Evolutionary conservation across 2,329 filamentous ascomycete species (phyloP), one percentile per base, ranked within the genome.

Genomic region (Pseudogymnoascus sp.): DNA sequence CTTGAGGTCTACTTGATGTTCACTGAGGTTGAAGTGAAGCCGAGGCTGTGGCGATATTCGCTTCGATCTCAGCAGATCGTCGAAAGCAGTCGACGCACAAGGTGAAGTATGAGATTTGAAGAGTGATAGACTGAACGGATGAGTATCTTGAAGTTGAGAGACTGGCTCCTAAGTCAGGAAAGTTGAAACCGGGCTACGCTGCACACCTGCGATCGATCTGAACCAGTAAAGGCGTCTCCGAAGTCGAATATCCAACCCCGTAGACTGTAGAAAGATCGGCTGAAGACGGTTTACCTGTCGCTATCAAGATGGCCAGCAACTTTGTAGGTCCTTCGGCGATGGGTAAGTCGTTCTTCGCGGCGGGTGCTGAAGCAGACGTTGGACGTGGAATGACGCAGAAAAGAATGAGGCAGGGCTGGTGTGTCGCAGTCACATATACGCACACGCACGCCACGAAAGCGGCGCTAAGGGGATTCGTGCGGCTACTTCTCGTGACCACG

Each of bases 191-290:
- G 59, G 46, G 63, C 63, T 60, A 38, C 61, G 18, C 42, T 44
- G 53, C 61, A 42, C 50, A 64, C 64, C 65, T 65, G 62, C 66
- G 69, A 74, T 75, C 70, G 74, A 75, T 77, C 75, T 73, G 72
- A 79, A 85, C 84, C 84, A 87, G 79, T 84, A 70, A 87, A 87
- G 84, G 84, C 78, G 80, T 87, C 84, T 79, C 79, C 71, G 74
- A 77, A 70, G 67, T 56, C 25, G 44, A 53, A 64, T 64, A 69
- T 73, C 68, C 68, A 69, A 64, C 66, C 69, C 71, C 73, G 70
- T 73, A 75, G 75, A 74, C 72, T 71, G 73, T 73, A 72, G 72
- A 73, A 73, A 69, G 73, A 72, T 73, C 75, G 71, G 46, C n/a
- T 65, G 66, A 73, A 73, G 72, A 67, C 68, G 71, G 72, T 68